Percentiles rank a stretch among this genome's conserved stretches.
These are phyloP conservation scores for Paramecium biaurelia DNA, from an alignment of 73 alveolate genomes.

Conservation along the genomic window DNA sequence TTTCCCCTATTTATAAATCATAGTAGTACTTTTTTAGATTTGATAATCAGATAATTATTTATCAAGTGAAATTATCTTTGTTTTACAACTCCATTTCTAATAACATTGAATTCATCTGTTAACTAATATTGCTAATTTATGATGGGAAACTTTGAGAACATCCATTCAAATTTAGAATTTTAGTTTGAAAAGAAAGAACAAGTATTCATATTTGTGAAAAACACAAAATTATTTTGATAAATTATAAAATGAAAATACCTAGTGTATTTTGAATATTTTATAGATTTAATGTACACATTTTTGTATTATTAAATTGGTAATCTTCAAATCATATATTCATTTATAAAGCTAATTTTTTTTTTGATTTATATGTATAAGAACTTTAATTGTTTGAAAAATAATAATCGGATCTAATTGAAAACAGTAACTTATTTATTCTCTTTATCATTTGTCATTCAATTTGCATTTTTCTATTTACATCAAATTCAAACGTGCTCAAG, in stretches of 20 bases:
- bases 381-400: neutral
- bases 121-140: neutral
- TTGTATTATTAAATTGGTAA: neutral
- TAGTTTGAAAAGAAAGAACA: neutral
- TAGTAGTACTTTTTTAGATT: neutral
- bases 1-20: neutral
- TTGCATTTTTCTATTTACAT: neutral
- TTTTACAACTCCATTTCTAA: neutral
- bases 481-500: neutral
- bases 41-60: neutral
- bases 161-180: slow-evolving; percentile 12
- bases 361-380: neutral
- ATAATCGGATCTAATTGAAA: neutral
- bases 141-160: neutral
- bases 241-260: neutral
- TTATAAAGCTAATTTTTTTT: too few species aligned
- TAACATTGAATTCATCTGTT: neutral
- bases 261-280: neutral
- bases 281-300: neutral
- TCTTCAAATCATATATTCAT: too few species aligned
- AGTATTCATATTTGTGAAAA: neutral
- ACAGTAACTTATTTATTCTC: neutral
- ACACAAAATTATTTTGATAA: neutral
- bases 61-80: neutral
- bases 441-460: neutral